phyloP scores from a whole-genome alignment of 2,329 filamentous ascomycete genomes.

The Diaporthe amygdali region DNA sequence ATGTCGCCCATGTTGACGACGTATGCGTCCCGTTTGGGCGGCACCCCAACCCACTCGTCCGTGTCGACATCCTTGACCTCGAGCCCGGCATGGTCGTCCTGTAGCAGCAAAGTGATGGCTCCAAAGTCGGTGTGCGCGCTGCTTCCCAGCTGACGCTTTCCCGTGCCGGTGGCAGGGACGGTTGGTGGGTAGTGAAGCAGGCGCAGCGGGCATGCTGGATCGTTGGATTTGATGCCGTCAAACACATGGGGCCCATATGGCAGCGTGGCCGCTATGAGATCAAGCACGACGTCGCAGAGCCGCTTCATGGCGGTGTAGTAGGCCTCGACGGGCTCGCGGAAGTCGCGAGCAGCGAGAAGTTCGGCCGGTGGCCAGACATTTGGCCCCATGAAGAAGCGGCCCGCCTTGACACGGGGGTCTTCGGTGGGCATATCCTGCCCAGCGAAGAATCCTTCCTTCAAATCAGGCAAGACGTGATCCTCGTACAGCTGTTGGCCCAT shows the following conservation, averaged over 20 bases:
- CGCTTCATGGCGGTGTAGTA: slow-evolving; percentile 31
- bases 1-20: slow-evolving; percentile 58
- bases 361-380: background rate
- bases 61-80: slow-evolving; percentile 52
- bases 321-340: slow-evolving; percentile 42
- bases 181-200: slow-evolving; percentile 53
- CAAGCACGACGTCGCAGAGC: slow-evolving; percentile 36
- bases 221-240: slow-evolving; percentile 43
- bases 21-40: slow-evolving; percentile 48
- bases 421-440: background rate
- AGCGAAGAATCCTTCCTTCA: slow-evolving; percentile 44
- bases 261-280: slow-evolving; percentile 46
- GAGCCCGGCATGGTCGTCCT: slow-evolving; percentile 53
- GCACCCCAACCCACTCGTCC: slow-evolving; percentile 48
- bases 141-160: slow-evolving; percentile 37
- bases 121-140: slow-evolving; percentile 60
- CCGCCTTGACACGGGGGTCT: background rate
- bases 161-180: slow-evolving; percentile 34
- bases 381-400: background rate
- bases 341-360: slow-evolving; percentile 43
- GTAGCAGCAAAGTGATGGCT: slow-evolving; percentile 58
- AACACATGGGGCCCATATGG: slow-evolving; percentile 46
- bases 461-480: slow-evolving; percentile 47
- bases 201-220: slow-evolving; percentile 47
- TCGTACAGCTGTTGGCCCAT: slow-evolving; percentile 49